These are phyloP conservation scores for Mycena sanguinolenta DNA, from an alignment of 768 basidiomycete species.

Conservation along the genomic window DNA sequence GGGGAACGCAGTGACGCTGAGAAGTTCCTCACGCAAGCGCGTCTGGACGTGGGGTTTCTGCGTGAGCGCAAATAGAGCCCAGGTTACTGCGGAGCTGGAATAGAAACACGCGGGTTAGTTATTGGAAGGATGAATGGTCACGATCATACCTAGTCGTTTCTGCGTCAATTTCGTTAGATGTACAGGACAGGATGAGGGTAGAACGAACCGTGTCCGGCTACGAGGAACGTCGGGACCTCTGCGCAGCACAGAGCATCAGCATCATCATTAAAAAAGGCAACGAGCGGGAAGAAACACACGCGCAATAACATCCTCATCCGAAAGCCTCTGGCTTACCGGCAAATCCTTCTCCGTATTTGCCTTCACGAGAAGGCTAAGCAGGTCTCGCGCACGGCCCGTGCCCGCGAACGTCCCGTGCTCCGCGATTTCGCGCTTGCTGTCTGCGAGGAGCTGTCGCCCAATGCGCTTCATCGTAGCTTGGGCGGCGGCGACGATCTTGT, in stretches of 20 bases:
- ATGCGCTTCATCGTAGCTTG: constrained; percentile 61
- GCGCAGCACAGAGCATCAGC: too few species aligned
- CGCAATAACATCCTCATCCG: constrained; percentile 72
- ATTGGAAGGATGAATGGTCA: too few species aligned
- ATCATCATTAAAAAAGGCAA: too few species aligned
- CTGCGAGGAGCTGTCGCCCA: constrained; percentile 59
- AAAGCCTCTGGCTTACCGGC: constrained; percentile 64
- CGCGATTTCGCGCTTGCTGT: constrained; percentile 59
- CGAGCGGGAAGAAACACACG: constrained; percentile 49
- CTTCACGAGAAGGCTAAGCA: constrained; percentile 70
- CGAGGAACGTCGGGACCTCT: constrained; percentile 60
- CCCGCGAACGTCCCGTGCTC: constrained; percentile 45
- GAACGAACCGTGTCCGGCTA: constrained; percentile 60
- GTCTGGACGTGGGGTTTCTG: too few species aligned
- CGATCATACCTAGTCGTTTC: constrained; percentile 59
- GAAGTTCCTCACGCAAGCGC: too few species aligned
- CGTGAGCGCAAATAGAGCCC: too few species aligned
- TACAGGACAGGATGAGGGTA: not conserved
- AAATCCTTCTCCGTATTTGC: constrained; percentile 77
- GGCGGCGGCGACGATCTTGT: constrained; percentile 30
- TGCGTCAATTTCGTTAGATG: not conserved
- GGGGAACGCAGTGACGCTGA: too few species aligned
- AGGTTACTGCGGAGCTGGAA: too few species aligned
- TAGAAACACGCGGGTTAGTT: too few species aligned
- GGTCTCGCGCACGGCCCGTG: constrained; percentile 54